A percentile compares a stretch with the other conserved stretches of the same genome.
phyloP scores from a whole-genome alignment of 2,329 filamentous ascomycete genomes.

The Pleoardoris graminearum region DNA sequence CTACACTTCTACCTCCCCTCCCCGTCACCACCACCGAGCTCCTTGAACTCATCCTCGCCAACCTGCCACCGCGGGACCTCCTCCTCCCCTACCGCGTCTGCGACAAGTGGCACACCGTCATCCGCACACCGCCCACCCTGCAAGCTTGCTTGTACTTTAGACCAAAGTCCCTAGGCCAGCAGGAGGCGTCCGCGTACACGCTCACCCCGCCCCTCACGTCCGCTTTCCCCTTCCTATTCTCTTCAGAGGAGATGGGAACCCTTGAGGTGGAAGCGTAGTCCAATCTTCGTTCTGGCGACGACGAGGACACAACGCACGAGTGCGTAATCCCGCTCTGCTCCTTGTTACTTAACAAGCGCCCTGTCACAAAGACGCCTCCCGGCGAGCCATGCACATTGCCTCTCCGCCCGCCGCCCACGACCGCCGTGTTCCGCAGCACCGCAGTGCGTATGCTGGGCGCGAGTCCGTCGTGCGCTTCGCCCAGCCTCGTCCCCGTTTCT shows the following conservation, averaged over 20 bases:
- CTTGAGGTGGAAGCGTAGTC: too few species aligned
- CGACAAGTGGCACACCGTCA: conserved; percentile 12
- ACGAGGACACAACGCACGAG: too few species aligned
- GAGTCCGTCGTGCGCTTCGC: not conserved
- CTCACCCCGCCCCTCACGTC: too few species aligned
- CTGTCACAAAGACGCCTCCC: too few species aligned
- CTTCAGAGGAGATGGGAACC: too few species aligned
- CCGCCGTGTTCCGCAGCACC: not conserved
- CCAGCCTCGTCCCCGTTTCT: too few species aligned
- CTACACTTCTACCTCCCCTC: not conserved
- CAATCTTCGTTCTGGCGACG: too few species aligned
- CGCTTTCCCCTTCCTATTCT: too few species aligned
- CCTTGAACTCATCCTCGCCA: conserved; percentile 21
- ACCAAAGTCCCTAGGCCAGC: not conserved
- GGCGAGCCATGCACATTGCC: too few species aligned
- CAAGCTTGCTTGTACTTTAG: conserved; percentile 18
- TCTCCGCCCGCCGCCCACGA: conserved; percentile 11
- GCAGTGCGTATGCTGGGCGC: not conserved
- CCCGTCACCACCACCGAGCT: conserved; percentile 15
- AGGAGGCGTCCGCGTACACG: not conserved
- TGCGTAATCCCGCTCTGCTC: too few species aligned
- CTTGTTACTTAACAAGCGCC: too few species aligned
- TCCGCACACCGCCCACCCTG: conserved; percentile 15
- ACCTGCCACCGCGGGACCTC: conserved; percentile 13
- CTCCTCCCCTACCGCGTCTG: conserved; percentile 18